These are phyloP conservation scores for Amylocystis lapponica DNA, from an alignment of 768 basidiomycete species.

Conservation along the genomic window DNA sequence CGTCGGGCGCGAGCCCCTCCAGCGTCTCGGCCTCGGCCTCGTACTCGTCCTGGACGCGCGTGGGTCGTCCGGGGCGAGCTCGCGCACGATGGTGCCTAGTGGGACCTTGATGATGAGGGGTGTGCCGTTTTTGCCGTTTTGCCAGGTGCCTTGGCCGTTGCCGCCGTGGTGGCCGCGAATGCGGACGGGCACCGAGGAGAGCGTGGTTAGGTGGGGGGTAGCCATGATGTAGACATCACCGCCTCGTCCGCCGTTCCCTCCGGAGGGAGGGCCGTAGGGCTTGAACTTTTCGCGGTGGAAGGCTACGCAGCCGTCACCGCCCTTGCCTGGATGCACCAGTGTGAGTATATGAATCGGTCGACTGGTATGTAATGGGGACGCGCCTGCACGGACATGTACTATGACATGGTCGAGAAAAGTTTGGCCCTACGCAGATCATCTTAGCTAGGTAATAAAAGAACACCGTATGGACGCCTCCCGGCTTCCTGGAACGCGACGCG, in stretches of 20 bases:
- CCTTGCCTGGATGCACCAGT: conserved; percentile 50
- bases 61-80: conserved; percentile 63
- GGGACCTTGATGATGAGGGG: conserved; percentile 81
- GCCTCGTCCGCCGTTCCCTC: conserved; percentile 87
- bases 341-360: not conserved
- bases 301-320: conserved; percentile 88
- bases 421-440: conserved; percentile 47
- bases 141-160: conserved; percentile 82
- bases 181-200: conserved; percentile 65
- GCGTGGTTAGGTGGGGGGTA: conserved; percentile 68
- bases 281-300: conserved; percentile 89
- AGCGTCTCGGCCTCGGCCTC: conserved; percentile 64
- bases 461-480: not conserved
- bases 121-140: conserved; percentile 69
- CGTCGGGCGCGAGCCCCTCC: conserved; percentile 39
- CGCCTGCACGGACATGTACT: conserved; percentile 74
- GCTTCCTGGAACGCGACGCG: not conserved
- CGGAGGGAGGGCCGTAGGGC: conserved; percentile 83
- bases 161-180: conserved; percentile 61
- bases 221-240: conserved; percentile 85
- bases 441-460: conserved; percentile 6
- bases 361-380: conserved; percentile 9
- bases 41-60: conserved; percentile 64
- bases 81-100: conserved; percentile 82
- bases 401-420: conserved; percentile 79